Evolutionary conservation across 345 rosid genomes (phyloP), one percentile per base, ranked within the genome.

Genomic region (Hypericum androsaemum): DNA sequence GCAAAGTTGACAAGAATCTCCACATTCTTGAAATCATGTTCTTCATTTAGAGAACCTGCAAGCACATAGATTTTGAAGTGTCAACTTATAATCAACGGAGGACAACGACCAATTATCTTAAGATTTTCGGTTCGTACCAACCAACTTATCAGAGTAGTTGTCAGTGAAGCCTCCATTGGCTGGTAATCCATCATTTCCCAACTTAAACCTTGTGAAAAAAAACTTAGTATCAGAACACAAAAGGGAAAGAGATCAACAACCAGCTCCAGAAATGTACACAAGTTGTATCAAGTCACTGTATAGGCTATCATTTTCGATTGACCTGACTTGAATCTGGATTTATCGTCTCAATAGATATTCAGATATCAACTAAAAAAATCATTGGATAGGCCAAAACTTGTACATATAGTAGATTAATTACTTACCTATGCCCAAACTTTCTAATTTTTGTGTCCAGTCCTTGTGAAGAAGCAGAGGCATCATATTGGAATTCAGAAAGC

Each of bases 381-480:
- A 22, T 10, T 11, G 22, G 36, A 12, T 12, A 52, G 3, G 12
- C 7, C 10, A 8, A 2, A 17, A 6, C 6, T 32, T 48, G 16
- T 47, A 10, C 12, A 11, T 14, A 49, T 54, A 37, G 43, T 15
- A 41, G 14, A 54, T 9, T 15, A 12, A 43, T 41, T 12, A 52
- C 78, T 80, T 72, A 92, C 98, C 84, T 69, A 52, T 68, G 76
- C 47, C 84, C 76, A 60, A 74, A 51, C 75, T 88, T 92, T 68
- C 84, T 68, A 65, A 70, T 80, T 41, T 57, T 54, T 61, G 78
- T 68, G 56, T 57, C 56, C 47, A 53, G 45, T 63, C 69, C 70
- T 37, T 65, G 6, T 17, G 68, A 44, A 57, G 67, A 17, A 42
- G 68, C 58, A 5, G 64, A 51, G 49, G 56, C 63, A 60, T 80